Base-by-base conservation (phyloP, 192 early-diverging fungal genomes). In the Coemansia sp. region DNA sequence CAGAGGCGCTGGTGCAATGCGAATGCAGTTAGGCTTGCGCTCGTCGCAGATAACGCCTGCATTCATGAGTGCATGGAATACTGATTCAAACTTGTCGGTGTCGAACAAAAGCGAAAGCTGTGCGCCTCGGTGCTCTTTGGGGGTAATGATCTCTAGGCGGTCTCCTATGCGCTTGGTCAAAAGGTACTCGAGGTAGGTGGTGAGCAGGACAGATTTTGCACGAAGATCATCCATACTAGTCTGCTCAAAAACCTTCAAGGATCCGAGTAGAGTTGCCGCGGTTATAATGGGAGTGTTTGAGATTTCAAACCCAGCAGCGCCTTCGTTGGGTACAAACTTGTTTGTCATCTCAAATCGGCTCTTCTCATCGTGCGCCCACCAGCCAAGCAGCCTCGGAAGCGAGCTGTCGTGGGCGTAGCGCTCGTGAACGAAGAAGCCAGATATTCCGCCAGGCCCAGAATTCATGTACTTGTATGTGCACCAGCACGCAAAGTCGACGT, bases 391-490 rank as follows among this genome's bases (percentile, higher is more conserved):
- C 29, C 91, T 86, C 15, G 84, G 84, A 46, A 88, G 79, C 20
- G 77, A 72, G 39, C 79, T 69, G 57, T 84, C 74, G 34, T 79
- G 71, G n/a, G 85, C 86, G 65, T 95, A 86, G 63, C 87, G 88
- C 70, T 92, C 86, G 60, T 99, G 94, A 7, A 99, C 87, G 77
- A 95, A 99, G 8, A 92, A 86, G 2, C 93, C 93, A 16, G 87
- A 93, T 62, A 99, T 96, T 39, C 91, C 91, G 40, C 97, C 97
- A 0, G 97, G 93, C 3, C 97, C 95, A n/a, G 94, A 87, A 71
- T 99, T 99, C 48, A 99, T 79, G 75, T 99, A 99, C 75, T 99
- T 99, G 88, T 99, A 99, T 5, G 95, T 91, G 85, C 95, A 98
- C 96, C 96, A 98, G 70, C 89, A 90, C 12, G 96, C 97, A 89